phyloP scores from a whole-genome alignment of 441 rosid species.

The Daphne laureola region DNA sequence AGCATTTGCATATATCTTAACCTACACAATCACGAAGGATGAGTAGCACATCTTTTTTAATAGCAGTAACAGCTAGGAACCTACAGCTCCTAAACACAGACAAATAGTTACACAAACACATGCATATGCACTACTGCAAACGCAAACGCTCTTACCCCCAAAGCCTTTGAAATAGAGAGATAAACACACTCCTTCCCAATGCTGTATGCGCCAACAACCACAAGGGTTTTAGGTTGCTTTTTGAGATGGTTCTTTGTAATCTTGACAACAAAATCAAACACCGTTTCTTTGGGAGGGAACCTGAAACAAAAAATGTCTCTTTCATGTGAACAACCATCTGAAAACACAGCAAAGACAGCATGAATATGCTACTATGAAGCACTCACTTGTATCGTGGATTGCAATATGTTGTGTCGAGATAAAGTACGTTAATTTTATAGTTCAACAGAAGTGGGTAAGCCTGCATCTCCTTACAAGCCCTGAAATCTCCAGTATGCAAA shows the following conservation, averaged over 20 bases:
- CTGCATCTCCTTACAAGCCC: slow-evolving; percentile 66
- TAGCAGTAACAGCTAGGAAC: too few species aligned
- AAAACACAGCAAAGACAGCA: slow-evolving; percentile 3
- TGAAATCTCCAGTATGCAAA: slow-evolving; percentile 85
- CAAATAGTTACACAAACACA: too few species aligned
- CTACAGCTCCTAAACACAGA: too few species aligned
- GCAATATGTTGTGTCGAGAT: slow-evolving; percentile 82
- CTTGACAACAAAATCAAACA: slow-evolving; percentile 46
- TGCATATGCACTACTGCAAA: not conserved
- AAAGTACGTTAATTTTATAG: slow-evolving; percentile 47
- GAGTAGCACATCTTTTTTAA: too few species aligned
- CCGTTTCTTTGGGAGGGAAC: slow-evolving; percentile 76
- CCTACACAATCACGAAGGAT: slow-evolving; percentile 25
- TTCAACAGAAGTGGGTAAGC: slow-evolving; percentile 43
- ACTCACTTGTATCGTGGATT: slow-evolving; percentile 54
- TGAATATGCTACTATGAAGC: not conserved
- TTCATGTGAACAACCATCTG: not conserved
- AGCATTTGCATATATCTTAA: slow-evolving; percentile 57
- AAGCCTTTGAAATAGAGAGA: slow-evolving; percentile 67
- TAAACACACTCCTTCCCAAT: slow-evolving; percentile 80
- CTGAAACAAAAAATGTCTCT: slow-evolving; percentile 23
- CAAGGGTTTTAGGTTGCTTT: slow-evolving; percentile 61
- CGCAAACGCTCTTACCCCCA: slow-evolving; percentile 40
- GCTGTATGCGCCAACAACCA: slow-evolving; percentile 76
- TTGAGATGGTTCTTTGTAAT: slow-evolving; percentile 44